These are phyloP conservation scores for Parachlorella kessleri DNA, from an alignment of 139 green algal species.

Conservation along the genomic window DNA sequence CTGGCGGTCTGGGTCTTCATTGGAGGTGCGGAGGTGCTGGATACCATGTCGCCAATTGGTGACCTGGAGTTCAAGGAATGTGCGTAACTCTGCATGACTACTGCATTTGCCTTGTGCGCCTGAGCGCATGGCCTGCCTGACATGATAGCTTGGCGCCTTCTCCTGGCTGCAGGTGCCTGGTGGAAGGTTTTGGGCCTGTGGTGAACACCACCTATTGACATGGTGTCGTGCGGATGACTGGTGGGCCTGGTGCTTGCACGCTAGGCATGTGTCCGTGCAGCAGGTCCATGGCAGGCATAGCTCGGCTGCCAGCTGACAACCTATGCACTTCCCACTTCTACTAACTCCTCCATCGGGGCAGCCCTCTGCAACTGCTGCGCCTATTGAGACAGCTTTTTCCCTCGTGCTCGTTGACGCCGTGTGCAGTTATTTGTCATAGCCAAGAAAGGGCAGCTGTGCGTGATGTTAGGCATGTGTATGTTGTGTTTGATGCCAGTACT, in stretches of 20 bases:
- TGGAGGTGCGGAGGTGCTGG: no score
- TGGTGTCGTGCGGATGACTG: background rate
- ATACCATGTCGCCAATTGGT: background rate
- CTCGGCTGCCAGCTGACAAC: no score
- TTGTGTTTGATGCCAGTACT: no score
- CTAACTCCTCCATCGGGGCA: no score
- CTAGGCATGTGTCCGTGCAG: background rate
- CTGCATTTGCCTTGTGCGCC: background rate
- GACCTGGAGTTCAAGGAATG: background rate
- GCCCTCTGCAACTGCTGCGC: no score
- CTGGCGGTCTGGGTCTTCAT: slow-evolving; percentile 92
- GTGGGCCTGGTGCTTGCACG: background rate
- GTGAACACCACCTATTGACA: slow-evolving; percentile 35
- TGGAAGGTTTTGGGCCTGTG: slow-evolving; percentile 96
- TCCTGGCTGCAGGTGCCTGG: slow-evolving; percentile 65
- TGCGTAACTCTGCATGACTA: background rate
- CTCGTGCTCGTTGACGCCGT: background rate
- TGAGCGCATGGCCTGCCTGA: background rate
- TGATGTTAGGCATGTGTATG: no score
- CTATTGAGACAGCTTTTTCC: no score
- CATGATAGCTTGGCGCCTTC: background rate
- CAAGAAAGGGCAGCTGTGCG: background rate
- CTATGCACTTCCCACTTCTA: no score
- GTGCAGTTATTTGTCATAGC: background rate
- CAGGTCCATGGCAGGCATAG: background rate